phyloP scores from a whole-genome alignment of 257 asterid species.

The Voacanga thouarsii region DNA sequence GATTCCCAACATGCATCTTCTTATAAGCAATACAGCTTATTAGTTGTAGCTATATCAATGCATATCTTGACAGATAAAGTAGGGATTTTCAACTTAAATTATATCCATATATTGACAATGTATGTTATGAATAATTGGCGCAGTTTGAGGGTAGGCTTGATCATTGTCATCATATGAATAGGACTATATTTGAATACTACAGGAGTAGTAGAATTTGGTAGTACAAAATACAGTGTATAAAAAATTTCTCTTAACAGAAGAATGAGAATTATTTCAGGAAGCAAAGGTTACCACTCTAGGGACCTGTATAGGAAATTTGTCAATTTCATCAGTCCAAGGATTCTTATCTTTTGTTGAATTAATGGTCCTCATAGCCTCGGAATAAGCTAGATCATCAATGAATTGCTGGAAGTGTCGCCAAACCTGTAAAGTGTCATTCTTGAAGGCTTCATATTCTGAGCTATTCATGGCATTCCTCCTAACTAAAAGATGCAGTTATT shows the following conservation, averaged over 20 bases:
- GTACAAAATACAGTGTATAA: neutral
- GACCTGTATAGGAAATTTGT: slow-evolving; percentile 29
- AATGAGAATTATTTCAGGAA: neutral
- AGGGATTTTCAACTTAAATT: neutral
- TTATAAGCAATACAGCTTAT: too few species aligned
- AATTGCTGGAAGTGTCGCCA: slow-evolving; percentile 41
- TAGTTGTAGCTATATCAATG: neutral
- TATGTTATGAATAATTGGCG: too few species aligned
- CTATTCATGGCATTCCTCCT: slow-evolving; percentile 86
- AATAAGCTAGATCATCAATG: slow-evolving; percentile 31
- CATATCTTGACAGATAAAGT: neutral
- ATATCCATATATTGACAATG: too few species aligned
- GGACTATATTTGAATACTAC: neutral
- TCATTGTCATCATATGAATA: too few species aligned
- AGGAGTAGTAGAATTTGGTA: neutral
- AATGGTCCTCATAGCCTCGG: slow-evolving; percentile 31
- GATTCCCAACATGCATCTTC: too few species aligned
- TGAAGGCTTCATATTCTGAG: slow-evolving; percentile 42
- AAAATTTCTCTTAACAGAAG: neutral
- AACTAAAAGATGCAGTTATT: slow-evolving; percentile 58
- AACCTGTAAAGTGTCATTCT: slow-evolving; percentile 40
- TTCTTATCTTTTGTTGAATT: slow-evolving; percentile 28
- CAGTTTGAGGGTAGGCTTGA: too few species aligned
- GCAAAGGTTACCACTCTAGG: slow-evolving; percentile 19
- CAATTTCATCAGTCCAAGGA: slow-evolving; percentile 35